Evolutionary conservation across 2,329 filamentous ascomycete species (phyloP).

Genomic region (Trichoderma sp.): DNA sequence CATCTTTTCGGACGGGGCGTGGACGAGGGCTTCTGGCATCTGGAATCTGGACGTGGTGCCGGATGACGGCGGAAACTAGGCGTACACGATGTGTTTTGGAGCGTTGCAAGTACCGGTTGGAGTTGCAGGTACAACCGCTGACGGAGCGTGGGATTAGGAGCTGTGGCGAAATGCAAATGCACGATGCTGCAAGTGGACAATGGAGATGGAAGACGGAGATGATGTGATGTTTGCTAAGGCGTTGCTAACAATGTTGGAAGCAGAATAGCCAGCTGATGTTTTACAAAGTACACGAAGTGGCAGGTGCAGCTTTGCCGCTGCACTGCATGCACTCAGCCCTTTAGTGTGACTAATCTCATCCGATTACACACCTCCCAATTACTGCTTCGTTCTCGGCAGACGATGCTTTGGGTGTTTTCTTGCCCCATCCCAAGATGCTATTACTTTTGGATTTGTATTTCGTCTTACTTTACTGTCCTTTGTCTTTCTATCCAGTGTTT

Average conservation of each 20-base stretch:
- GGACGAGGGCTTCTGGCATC: background rate
- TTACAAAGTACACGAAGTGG: no score
- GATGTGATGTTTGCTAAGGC: background rate
- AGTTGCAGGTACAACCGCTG: background rate
- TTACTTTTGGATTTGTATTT: no score
- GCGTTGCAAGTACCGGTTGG: background rate
- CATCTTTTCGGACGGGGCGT: background rate
- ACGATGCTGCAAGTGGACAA: conserved; percentile 4
- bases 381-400: background rate
- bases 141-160: background rate
- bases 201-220: background rate
- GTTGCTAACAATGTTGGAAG: background rate
- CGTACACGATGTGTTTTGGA: background rate
- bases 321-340: background rate
- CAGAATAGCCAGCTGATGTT: background rate
- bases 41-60: background rate
- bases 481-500: background rate
- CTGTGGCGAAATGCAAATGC: conserved; percentile 20
- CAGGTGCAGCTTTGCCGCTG: no score
- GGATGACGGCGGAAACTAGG: conserved; percentile 10
- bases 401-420: background rate
- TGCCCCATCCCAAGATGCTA: no score
- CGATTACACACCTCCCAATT: background rate
- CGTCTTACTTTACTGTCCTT: background rate
- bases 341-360: background rate